phyloP scores from a whole-genome alignment of 2,329 filamentous ascomycete genomes.

The Aspergillus calidoustus region DNA sequence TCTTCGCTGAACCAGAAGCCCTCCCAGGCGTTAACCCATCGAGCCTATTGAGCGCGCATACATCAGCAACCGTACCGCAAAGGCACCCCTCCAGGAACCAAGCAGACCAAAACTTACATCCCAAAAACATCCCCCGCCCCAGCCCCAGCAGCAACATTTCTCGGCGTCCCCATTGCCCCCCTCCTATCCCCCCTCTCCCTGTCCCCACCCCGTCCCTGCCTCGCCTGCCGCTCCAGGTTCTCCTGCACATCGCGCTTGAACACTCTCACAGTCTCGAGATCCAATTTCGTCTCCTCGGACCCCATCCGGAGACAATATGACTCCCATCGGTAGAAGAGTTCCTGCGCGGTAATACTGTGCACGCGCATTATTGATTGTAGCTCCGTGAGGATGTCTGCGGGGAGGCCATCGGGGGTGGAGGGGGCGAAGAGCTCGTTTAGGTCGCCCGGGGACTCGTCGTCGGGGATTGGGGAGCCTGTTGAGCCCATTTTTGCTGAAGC shows the following conservation, averaged over 20 bases:
- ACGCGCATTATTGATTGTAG: constrained; percentile 84
- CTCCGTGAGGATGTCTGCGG: constrained; percentile 78
- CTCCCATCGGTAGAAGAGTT: constrained; percentile 98
- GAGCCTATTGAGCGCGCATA: constrained; percentile 52
- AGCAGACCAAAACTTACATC: constrained; percentile 60
- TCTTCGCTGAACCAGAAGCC: constrained; percentile 54
- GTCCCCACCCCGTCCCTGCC: constrained; percentile 61
- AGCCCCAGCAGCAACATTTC: constrained; percentile 55
- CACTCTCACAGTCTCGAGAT: constrained; percentile 71
- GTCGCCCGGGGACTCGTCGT: constrained; percentile 53
- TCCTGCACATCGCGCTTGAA: constrained; percentile 91
- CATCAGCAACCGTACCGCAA: not conserved
- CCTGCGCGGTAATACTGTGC: constrained; percentile 78
- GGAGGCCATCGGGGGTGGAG: constrained; percentile 62
- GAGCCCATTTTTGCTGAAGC: constrained; percentile 8
- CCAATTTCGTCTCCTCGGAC: constrained; percentile 72
- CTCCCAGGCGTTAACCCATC: constrained; percentile 67
- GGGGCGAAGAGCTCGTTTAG: constrained; percentile 64
- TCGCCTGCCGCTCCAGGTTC: constrained; percentile 73
- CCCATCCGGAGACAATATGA: constrained; percentile 97
- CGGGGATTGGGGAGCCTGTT: constrained; percentile 45
- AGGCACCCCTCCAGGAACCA: not conserved
- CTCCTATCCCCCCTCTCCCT: constrained; percentile 60
- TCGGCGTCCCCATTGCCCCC: constrained; percentile 62
- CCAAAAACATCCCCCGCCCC: constrained; percentile 73